Evolutionary conservation across 805 yeast genomes (phyloP).

Genomic region (Barnettozyma sucrosica): DNA sequence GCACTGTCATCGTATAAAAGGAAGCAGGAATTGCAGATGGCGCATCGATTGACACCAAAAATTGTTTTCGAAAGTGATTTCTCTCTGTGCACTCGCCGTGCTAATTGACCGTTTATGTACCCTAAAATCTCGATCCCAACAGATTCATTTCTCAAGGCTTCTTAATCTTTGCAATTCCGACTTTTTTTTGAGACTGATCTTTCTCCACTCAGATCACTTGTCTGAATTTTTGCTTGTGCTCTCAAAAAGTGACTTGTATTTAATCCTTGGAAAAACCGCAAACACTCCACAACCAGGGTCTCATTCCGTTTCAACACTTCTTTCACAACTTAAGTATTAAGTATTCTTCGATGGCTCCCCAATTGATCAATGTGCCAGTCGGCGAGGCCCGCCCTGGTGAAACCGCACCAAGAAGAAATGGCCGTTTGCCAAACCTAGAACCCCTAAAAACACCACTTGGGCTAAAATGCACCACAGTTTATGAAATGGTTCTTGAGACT

Average conservation of each 20-base stretch:
- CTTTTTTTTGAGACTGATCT: not conserved
- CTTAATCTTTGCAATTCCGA: not conserved
- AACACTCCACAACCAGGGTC: not conserved
- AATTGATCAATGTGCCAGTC: slow-evolving; percentile 44
- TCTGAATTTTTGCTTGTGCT: not conserved
- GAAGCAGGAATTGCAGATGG: not conserved
- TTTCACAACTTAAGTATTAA: not conserved
- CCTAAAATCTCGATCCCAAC: not conserved
- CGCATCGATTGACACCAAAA: not conserved
- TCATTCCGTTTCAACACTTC: not conserved
- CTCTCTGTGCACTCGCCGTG: not conserved
- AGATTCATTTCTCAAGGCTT: not conserved
- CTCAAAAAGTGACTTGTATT: not conserved
- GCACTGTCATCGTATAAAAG: not conserved
- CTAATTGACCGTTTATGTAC: not conserved
- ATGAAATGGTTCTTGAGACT: slow-evolving; percentile 62
- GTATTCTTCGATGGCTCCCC: slow-evolving; percentile 13
- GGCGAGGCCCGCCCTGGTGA: slow-evolving; percentile 71
- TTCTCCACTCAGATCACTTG: not conserved
- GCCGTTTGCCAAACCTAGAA: slow-evolving; percentile 39
- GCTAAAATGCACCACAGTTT: slow-evolving; percentile 59
- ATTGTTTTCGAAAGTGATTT: too few species aligned
- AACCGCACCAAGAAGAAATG: slow-evolving; percentile 76
- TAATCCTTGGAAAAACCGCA: not conserved
- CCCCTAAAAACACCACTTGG: slow-evolving; percentile 56